A percentile compares a stretch with the other conserved stretches of the same genome.
Conservation (phyloP, 139 green algal species). For the Pleodorina starrii region DNA sequence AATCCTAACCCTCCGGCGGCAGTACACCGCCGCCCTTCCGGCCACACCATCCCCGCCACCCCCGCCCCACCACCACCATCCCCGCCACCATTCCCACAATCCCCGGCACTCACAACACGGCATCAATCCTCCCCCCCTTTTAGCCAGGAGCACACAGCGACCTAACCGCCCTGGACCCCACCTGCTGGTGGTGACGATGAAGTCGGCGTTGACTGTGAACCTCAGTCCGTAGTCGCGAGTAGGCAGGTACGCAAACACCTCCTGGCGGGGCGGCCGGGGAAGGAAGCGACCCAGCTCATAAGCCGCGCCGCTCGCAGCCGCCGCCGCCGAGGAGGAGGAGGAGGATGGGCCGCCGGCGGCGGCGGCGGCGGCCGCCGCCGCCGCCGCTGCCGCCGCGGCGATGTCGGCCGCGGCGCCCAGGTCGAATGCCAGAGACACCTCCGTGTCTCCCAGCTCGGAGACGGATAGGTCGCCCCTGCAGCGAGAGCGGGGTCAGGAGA, state of each 20-base stretch:
- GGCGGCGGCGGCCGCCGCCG: background rate
- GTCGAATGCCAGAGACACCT: slow-evolving; percentile 44
- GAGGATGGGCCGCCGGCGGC: too few species aligned
- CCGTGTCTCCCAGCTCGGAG: slow-evolving; percentile 15
- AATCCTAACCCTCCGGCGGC: too few species aligned
- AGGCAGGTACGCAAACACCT: slow-evolving; percentile 69
- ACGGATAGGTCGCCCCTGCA: slow-evolving; percentile 10
- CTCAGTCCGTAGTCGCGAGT: slow-evolving; percentile 63
- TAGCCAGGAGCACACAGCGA: too few species aligned
- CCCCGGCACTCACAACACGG: too few species aligned
- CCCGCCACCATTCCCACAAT: too few species aligned
- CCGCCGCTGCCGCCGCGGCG: background rate
- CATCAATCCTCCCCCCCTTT: too few species aligned
- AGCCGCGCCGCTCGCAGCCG: too few species aligned
- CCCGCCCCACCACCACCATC: too few species aligned
- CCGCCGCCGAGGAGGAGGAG: background rate
- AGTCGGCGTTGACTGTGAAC: slow-evolving; percentile 57
- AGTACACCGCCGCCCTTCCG: too few species aligned
- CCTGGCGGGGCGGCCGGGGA: background rate
- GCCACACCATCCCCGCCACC: too few species aligned
- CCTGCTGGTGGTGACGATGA: slow-evolving; percentile 44
- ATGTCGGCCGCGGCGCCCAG: background rate
- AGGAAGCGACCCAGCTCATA: background rate
- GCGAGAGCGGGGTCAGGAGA: too few species aligned
- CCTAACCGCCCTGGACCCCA: background rate